A percentile compares a stretch with the other conserved stretches of the same genome.
Conservation (phyloP, 768 basidiomycete species). For the Suillus variegatus region DNA sequence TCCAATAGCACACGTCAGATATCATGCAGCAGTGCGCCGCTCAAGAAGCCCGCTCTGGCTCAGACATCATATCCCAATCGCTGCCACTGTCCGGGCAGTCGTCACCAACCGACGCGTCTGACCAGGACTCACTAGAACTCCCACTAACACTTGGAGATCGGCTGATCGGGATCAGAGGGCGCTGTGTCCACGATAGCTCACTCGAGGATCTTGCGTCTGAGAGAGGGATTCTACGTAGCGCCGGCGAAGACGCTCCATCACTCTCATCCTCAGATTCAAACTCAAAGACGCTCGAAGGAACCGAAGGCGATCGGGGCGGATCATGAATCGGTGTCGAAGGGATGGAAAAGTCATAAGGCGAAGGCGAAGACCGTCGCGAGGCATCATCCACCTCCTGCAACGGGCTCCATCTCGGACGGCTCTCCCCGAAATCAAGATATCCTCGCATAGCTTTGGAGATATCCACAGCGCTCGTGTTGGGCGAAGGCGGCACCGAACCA, state of each 20-base stretch:
- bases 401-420: slow-evolving; percentile 12
- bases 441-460: slow-evolving; percentile 17
- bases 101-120: slow-evolving; percentile 12
- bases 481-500: slow-evolving; percentile 25
- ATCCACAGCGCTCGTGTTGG: slow-evolving; percentile 8
- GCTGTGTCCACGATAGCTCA: neutral
- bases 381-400: neutral
- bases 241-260: neutral
- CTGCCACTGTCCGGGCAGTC: slow-evolving; percentile 17
- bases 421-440: slow-evolving; percentile 9
- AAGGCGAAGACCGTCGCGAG: slow-evolving; percentile 12
- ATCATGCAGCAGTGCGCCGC: neutral
- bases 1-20: neutral
- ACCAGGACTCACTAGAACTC: slow-evolving; percentile 27
- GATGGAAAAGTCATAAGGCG: slow-evolving; percentile 27
- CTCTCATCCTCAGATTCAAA: slow-evolving; percentile 20
- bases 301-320: slow-evolving; percentile 21
- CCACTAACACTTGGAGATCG: slow-evolving; percentile 11
- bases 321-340: slow-evolving; percentile 15
- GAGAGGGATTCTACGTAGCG: neutral
- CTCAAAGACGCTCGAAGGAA: slow-evolving; percentile 9
- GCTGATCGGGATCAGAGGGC: neutral
- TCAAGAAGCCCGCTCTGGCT: neutral
- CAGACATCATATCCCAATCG: slow-evolving; percentile 28
- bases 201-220: neutral